These are phyloP conservation scores for Chloris gayana DNA, from an alignment of 176 grass and related monocot species.

Conservation along the genomic window DNA sequence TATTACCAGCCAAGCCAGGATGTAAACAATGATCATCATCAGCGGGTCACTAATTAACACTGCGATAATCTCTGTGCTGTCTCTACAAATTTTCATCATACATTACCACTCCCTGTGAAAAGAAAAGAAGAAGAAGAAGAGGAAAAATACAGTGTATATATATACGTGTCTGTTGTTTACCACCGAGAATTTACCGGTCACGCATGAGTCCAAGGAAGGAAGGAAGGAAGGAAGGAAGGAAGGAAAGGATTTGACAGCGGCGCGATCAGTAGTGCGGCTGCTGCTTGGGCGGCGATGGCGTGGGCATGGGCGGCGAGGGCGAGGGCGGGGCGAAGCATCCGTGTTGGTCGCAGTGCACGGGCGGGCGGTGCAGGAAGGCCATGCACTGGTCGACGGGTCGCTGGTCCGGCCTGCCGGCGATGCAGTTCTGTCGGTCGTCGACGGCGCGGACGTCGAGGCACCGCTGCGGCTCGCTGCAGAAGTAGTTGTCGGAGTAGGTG, in stretches of 20 bases:
- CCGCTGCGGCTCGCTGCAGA: conserved; percentile 60
- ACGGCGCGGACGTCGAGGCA: conserved; percentile 49
- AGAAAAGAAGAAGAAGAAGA: background rate
- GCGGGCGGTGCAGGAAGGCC: conserved; percentile 68
- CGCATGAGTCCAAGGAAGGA: no score
- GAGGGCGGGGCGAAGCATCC: conserved; percentile 54
- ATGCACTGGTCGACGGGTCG: conserved; percentile 57
- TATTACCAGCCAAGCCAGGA: background rate
- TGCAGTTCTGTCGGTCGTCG: conserved; percentile 79
- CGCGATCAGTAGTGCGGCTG: conserved; percentile 39
- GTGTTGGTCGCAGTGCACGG: conserved; percentile 58
- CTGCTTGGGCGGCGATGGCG: background rate
- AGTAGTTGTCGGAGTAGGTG: conserved; percentile 88
- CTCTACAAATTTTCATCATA: conserved; percentile 39
- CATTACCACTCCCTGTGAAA: conserved; percentile 40
- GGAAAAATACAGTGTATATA: conserved; percentile 58
- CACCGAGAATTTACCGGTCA: background rate
- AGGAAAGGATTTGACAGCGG: no score
- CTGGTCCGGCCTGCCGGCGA: conserved; percentile 64
- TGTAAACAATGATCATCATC: conserved; percentile 28
- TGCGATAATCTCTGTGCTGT: conserved; percentile 34
- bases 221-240: no score
- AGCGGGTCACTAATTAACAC: conserved; percentile 24
- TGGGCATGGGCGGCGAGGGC: no score
- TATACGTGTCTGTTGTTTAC: conserved; percentile 40